Conservation (phyloP, 345 rosid genomes). For the Citrus reticulata region DNA sequence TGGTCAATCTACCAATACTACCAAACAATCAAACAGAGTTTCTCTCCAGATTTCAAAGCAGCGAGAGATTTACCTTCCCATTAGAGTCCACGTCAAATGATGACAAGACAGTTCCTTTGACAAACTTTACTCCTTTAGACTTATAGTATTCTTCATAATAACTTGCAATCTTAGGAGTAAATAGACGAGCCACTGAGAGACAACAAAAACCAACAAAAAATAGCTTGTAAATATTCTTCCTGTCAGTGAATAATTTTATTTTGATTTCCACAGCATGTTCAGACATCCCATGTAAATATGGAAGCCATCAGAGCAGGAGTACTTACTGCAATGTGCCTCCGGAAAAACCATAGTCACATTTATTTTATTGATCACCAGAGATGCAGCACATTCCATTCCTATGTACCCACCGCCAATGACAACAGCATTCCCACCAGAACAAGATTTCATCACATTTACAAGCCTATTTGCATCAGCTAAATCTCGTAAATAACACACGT, state of each 20-base stretch:
- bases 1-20: neutral
- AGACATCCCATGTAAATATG: neutral
- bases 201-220: neutral
- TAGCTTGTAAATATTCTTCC: neutral
- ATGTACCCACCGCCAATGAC: constrained; percentile 98
- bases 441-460: constrained; percentile 59
- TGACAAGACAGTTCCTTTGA: constrained; percentile 81
- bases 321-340: constrained; percentile 92
- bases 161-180: constrained; percentile 80
- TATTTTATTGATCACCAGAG: constrained; percentile 84
- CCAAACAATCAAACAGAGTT: neutral
- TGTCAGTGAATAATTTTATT: neutral
- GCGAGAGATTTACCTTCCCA: constrained; percentile 43
- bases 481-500: constrained; percentile 87
- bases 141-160: constrained; percentile 71
- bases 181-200: constrained; percentile 81
- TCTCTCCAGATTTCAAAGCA: neutral
- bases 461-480: constrained; percentile 84
- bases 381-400: constrained; percentile 99
- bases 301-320: neutral
- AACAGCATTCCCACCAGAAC: constrained; percentile 72
- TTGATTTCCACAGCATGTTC: neutral
- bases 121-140: constrained; percentile 76
- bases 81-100: constrained; percentile 65
- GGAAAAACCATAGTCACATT: constrained; percentile 98